A percentile compares a stretch with the other conserved stretches of the same genome.
These are phyloP conservation scores for Aspergillus niger DNA, from an alignment of 2,329 filamentous ascomycete species.

Conservation along the genomic window DNA sequence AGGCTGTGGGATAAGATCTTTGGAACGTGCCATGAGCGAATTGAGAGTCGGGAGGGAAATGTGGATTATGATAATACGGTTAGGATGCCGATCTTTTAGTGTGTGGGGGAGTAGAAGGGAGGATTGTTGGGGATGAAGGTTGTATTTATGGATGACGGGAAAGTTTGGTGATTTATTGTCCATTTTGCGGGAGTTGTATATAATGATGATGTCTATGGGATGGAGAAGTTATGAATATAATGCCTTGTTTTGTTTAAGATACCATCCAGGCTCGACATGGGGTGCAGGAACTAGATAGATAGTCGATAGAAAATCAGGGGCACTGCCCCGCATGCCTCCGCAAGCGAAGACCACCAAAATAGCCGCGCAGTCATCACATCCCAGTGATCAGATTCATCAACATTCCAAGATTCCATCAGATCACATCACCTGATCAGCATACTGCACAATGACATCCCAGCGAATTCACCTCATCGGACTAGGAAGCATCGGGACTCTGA, in stretches of 20 bases:
- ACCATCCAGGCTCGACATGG: no score
- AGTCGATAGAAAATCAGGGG: no score
- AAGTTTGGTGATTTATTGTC: not conserved
- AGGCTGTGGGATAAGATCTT: slow-evolving; percentile 42
- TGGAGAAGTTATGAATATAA: not conserved
- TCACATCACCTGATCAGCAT: not conserved
- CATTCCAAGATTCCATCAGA: no score
- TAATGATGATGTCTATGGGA: not conserved
- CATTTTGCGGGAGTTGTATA: not conserved
- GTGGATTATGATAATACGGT: slow-evolving; percentile 34
- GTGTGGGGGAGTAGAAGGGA: not conserved
- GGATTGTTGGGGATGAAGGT: not conserved
- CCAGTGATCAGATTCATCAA: no score
- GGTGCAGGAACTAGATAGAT: no score
- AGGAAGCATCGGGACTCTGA: slow-evolving; percentile 25
- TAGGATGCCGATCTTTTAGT: slow-evolving; percentile 32
- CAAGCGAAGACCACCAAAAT: no score
- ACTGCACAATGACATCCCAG: not conserved
- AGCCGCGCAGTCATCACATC: no score
- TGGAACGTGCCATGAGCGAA: slow-evolving; percentile 37
- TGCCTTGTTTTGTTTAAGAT: no score
- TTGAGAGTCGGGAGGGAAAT: slow-evolving; percentile 37
- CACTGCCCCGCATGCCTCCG: no score
- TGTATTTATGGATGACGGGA: not conserved
- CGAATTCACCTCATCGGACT: slow-evolving; percentile 23